Base-by-base conservation (phyloP, 2,329 filamentous ascomycete species). In the Apiospora aurea region DNA sequence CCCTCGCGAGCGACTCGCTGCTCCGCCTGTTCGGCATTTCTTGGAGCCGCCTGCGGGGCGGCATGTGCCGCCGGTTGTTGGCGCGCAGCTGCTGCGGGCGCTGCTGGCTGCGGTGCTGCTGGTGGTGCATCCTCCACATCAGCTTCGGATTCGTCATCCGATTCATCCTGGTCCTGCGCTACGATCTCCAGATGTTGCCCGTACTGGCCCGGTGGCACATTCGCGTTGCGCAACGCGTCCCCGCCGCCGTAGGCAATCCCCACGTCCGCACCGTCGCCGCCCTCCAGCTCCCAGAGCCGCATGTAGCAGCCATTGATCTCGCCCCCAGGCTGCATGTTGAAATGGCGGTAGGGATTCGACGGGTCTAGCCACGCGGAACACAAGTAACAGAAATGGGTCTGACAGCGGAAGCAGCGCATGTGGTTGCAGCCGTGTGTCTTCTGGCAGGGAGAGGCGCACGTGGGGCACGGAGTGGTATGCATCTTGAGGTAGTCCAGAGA, bases 341-440 rank as follows among this genome's bases (percentile, higher is more conserved):
- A 99, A 81, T 99, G 96, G 71, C 87, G 84, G 79, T 98, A 98
- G 0, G 95, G 95, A 76, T 97, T 96, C 24, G 84, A 86, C 0
- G 93, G 90, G 71, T 92, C 88, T 57, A 99, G 87, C 93, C 94
- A 98, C n/a, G 91, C 88, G 0, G 93, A 92, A 79, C 96, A 98
- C 1, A 98, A 88, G 77, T 98, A 98, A 84, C 96, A 99, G 80
- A 98, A 98, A 81, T 98, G 96, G 2, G 94, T 93, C 69, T 92
- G 87, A 85, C 96, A 99, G 75, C 94, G 91, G 81, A 92, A 94
- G 83, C 96, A 98, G 69, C 92, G 93, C 95, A 98, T 98, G 82
- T 98, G 95, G 82, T 98, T 98, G 86, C 96, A 99, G 51, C 96
- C 96, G 79, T 94, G 91, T 1, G 93, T 94, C 85, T 99, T 99